Base-by-base conservation (phyloP, 2,329 filamentous ascomycete genomes). In the Davidsoniella virescens region DNA sequence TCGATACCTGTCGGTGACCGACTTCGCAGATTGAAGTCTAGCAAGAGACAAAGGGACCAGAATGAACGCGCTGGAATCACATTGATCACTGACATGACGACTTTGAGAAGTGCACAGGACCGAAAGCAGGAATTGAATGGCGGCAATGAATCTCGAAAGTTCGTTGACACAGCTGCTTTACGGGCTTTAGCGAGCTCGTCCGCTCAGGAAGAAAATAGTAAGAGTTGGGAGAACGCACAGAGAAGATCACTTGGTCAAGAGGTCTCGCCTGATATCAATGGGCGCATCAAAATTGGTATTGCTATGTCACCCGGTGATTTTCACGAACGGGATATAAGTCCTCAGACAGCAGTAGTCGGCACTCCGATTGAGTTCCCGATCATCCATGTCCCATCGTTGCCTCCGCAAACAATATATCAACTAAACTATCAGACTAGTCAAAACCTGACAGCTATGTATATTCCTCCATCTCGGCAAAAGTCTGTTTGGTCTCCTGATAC, bases 251-350 rank as follows among this genome's bases (percentile, higher is more conserved):
- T 9, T 12, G 26, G 26, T 2, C 26, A 33, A 33, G 26, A 33
- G 6, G 26, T 33, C 10, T 33, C 26, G 26, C 10, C 25, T 25
- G 25, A 17, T 20, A 25, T 43, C 9, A 78, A 82, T 57, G 70
- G 77, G n/a, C 79, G 79, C 1, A 87, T 87, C 53, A 72, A 82
- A 40, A 87, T 86, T 55, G 82, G 82, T 10, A 77, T 87, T 47
- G 72, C 75, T 12, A 66, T 86, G 43, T 75, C 81, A 2, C 72
- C 76, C 12, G 71, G 73, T 17, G 20, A 36, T 57, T 54, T 58
- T 9, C 54, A 53, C 38, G 55, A 51, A 29, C 57, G 54, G 1
- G 54, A 56, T 25, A 64, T 72, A 59, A 74, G 70, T 51, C 72
- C 73, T n/a, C 67, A 71, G 41, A 75, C 68, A 2, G 67, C 69